Percentiles rank a stretch among this genome's conserved stretches.
These are phyloP conservation scores for Hyphodiscus hymeniophilus DNA, from an alignment of 495 filamentous ascomycete genomes.

Conservation along the genomic window DNA sequence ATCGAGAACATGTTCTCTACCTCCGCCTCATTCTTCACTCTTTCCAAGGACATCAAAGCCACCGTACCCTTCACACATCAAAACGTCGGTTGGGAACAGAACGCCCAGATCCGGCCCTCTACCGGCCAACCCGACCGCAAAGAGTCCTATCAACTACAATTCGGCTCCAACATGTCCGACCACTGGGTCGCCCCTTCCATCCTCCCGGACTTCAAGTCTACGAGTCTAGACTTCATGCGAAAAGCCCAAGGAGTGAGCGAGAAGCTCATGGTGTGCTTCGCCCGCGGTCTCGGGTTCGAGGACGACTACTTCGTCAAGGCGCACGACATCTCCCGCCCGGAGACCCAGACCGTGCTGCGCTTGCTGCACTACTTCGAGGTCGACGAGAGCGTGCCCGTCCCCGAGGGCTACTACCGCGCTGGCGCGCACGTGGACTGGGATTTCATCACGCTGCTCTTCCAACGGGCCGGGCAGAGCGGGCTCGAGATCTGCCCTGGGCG, in stretches of 20 bases:
- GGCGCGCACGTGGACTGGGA: slow-evolving; percentile 60
- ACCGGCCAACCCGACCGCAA: slow-evolving; percentile 55
- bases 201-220: slow-evolving; percentile 41
- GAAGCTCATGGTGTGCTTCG: slow-evolving; percentile 51
- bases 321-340: slow-evolving; percentile 38
- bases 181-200: slow-evolving; percentile 42
- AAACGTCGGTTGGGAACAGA: slow-evolving; percentile 59
- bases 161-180: slow-evolving; percentile 40
- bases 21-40: slow-evolving; percentile 46
- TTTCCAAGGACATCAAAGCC: slow-evolving; percentile 43
- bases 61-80: slow-evolving; percentile 42
- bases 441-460: slow-evolving; percentile 58
- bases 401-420: slow-evolving; percentile 49
- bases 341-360: slow-evolving; percentile 48
- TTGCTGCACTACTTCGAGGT: slow-evolving; percentile 48
- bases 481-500: slow-evolving; percentile 60
- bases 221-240: slow-evolving; percentile 43
- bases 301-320: slow-evolving; percentile 46
- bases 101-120: slow-evolving; percentile 51
- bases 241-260: slow-evolving; percentile 43
- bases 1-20: slow-evolving; percentile 46
- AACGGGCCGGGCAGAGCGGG: slow-evolving; percentile 51
- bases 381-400: slow-evolving; percentile 22
- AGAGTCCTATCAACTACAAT: slow-evolving; percentile 56
- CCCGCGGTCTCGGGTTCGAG: slow-evolving; percentile 45